Evolutionary conservation across 495 filamentous ascomycete genomes (phyloP).

Genomic region (Trichoderma asperelloides): DNA sequence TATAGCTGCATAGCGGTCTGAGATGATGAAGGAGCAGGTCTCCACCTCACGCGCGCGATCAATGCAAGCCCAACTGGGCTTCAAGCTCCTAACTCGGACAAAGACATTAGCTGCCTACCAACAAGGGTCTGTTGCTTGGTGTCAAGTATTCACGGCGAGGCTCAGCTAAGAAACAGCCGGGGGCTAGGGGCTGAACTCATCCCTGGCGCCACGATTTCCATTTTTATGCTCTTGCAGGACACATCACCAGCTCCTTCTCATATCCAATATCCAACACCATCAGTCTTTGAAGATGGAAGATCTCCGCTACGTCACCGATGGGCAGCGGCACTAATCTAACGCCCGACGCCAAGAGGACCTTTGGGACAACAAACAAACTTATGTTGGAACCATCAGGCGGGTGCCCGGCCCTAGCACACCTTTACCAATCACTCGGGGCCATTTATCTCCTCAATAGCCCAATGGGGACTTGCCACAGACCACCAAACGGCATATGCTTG

Average conservation of each 20-base stretch:
- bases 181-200: background rate
- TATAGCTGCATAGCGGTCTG: conserved; percentile 3
- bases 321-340: background rate
- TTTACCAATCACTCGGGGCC: conserved; percentile 7
- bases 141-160: background rate
- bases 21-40: conserved; percentile 1
- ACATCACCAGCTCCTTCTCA: background rate
- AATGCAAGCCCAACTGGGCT: background rate
- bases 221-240: background rate
- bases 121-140: background rate
- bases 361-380: background rate
- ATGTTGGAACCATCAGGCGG: background rate
- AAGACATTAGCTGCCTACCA: background rate
- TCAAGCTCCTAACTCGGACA: conserved; percentile 2
- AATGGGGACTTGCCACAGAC: conserved; percentile 7
- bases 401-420: background rate
- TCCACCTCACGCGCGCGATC: background rate
- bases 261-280: background rate
- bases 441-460: conserved; percentile 6
- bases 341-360: background rate
- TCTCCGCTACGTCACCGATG: conserved; percentile 4
- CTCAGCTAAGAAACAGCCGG: background rate
- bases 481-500: conserved; percentile 6
- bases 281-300: background rate
- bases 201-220: background rate